phyloP scores from a whole-genome alignment of 176 grass and related monocot genomes.

The Eragrostis nindensis region DNA sequence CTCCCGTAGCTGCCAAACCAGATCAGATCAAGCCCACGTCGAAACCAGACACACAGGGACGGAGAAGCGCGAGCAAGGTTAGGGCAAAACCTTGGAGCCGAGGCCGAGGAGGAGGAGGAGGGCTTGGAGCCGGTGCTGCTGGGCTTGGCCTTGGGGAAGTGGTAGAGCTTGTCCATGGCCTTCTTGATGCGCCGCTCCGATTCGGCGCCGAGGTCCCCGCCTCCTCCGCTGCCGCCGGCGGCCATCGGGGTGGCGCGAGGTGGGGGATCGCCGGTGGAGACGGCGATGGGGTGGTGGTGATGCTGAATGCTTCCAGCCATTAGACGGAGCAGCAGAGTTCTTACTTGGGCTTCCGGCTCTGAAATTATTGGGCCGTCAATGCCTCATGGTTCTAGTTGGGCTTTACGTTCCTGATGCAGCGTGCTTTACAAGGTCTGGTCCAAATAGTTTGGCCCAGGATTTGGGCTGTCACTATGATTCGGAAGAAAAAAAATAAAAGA shows the following conservation, averaged over 20 bases:
- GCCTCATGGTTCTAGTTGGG: background rate
- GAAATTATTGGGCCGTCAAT: background rate
- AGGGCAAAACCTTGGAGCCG: slow-evolving; percentile 59
- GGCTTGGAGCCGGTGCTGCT: slow-evolving; percentile 49
- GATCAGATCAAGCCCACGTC: slow-evolving; percentile 38
- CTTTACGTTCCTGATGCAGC: background rate
- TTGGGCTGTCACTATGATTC: background rate
- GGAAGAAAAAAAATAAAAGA: background rate
- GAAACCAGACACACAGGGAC: slow-evolving; percentile 1
- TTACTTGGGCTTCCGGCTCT: background rate
- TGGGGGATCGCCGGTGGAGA: slow-evolving; percentile 31
- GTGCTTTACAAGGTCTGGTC: background rate
- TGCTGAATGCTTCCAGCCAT: background rate
- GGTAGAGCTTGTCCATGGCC: slow-evolving; percentile 96
- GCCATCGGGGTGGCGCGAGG: slow-evolving; percentile 43
- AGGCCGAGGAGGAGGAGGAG: slow-evolving; percentile 23
- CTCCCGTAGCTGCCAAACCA: slow-evolving; percentile 36
- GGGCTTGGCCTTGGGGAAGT: slow-evolving; percentile 68
- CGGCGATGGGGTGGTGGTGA: slow-evolving; percentile 27
- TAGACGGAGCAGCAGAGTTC: background rate
- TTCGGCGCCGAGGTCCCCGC: slow-evolving; percentile 54
- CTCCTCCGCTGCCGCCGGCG: slow-evolving; percentile 38
- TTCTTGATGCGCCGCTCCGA: slow-evolving; percentile 85
- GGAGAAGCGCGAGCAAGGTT: slow-evolving; percentile 10
- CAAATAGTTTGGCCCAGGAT: background rate